These are phyloP conservation scores for Sporothrix brunneoviolacea DNA, from an alignment of 2,329 filamentous ascomycete species.

Conservation along the genomic window DNA sequence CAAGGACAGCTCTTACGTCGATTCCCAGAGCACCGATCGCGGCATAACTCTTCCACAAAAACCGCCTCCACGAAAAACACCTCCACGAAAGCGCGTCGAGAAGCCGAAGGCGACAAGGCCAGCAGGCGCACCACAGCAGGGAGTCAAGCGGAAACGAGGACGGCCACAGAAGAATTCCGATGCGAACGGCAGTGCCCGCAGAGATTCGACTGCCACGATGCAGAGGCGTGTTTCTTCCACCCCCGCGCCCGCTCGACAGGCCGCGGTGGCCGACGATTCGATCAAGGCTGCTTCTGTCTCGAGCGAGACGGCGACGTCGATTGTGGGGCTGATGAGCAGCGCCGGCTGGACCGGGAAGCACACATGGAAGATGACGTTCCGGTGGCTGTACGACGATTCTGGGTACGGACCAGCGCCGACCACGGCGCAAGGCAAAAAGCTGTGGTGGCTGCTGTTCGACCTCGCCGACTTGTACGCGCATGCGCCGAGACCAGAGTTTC, in stretches of 20 bases:
- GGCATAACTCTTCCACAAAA: background rate
- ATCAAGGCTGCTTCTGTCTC: background rate
- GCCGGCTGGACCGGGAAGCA: constrained; percentile 14
- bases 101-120: background rate
- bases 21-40: background rate
- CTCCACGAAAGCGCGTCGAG: background rate
- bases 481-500: background rate
- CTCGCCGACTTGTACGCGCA: background rate
- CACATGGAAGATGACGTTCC: constrained; percentile 13
- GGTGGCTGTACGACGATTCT: background rate
- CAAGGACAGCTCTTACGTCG: too few species aligned
- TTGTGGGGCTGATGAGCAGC: constrained; percentile 14
- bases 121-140: background rate
- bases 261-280: background rate
- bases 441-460: background rate
- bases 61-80: background rate
- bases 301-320: background rate
- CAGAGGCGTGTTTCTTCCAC: too few species aligned
- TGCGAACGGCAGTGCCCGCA: background rate
- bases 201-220: too few species aligned
- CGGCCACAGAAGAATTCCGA: background rate
- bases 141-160: background rate
- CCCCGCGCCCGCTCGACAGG: too few species aligned
- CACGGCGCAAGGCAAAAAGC: background rate
- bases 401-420: constrained; percentile 1